phyloP scores from a whole-genome alignment of 2,329 filamentous ascomycete genomes.

The Colletotrichum tamarilloi region DNA sequence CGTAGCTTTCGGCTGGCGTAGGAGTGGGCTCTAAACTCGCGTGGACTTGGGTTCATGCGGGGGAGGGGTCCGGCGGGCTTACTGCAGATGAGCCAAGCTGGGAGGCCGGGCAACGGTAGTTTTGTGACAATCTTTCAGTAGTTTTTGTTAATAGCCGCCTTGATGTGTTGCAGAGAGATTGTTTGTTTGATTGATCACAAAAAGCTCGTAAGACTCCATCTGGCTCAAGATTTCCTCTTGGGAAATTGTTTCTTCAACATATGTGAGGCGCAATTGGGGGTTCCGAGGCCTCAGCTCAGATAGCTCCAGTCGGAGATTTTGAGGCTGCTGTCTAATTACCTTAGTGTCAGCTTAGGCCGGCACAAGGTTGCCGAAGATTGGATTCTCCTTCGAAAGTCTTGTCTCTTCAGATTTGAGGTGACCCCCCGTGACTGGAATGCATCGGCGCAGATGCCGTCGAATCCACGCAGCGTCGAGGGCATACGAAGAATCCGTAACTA shows the following conservation, averaged over 20 bases:
- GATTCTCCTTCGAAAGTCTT: background rate
- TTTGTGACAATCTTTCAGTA: background rate
- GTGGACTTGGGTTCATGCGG: background rate
- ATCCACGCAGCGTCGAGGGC: background rate
- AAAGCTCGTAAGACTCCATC: background rate
- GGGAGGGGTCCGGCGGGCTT: background rate
- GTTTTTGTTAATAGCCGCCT: background rate
- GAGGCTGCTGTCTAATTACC: background rate
- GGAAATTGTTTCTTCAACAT: too few species aligned
- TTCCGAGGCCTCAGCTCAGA: background rate
- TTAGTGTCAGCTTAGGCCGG: slow-evolving; percentile 1
- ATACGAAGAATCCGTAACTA: background rate
- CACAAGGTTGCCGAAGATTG: background rate
- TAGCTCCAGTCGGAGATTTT: background rate
- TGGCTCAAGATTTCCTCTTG: background rate
- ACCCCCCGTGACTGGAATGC: background rate
- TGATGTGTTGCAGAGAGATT: background rate
- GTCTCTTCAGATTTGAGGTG: background rate
- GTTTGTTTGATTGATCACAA: background rate
- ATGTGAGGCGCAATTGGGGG: background rate
- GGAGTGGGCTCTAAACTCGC: background rate
- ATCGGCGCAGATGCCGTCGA: background rate
- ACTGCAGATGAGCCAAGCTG: background rate
- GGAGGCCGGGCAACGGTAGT: background rate
- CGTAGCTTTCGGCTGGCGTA: slow-evolving; percentile 2